Evolutionary conservation across 495 filamentous ascomycete genomes (phyloP), one percentile per base, ranked within the genome.

Genomic region (Penicillium steckii): DNA sequence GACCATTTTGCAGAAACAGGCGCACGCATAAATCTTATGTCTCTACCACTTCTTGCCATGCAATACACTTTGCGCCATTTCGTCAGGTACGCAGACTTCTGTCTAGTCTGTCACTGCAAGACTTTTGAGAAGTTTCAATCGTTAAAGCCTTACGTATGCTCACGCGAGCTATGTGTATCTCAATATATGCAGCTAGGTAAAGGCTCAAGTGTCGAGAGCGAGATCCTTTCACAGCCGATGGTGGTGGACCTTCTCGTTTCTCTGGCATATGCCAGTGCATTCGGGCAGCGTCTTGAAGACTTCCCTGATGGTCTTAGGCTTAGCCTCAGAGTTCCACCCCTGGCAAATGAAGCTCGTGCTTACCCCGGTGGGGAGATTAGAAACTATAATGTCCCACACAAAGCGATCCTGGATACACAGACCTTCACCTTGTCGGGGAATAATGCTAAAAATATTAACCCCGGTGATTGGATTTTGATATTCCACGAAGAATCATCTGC

Each of bases 61-160:
- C 88, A 96, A 59, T 95, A 90, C 55, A 75, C 84, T 0, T 68
- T 96, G 18, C 87, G 84, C 2, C 88, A 92, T 57, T 84, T 96
- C 52, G 81, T 91, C 19, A 85, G 80, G 42, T 96, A 90, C 57
- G 90, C 89, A 4, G 85, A 94, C 32, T 96, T 91, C 64, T 97
- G 93, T 64, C 77, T 95, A 32, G 83, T 91, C 12, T 97, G 93
- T 59, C 89, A 95, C 65, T 80, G 80, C 59, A 87, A 80, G 60
- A 76, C 89, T 25, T 64, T 81, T n/a, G 78, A 77, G 5, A 80
- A 82, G 6, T 87, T 95, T 41, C 89, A 92, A 57, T 87, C 92
- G n/a, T 72, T 97, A 37, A 93, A 91, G 52, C 93, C 93, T 0
- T 96, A 94, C 59, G 90, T 96, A 17, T 97, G 93, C 75, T 84